A percentile compares a stretch with the other conserved stretches of the same genome.
phyloP scores from a whole-genome alignment of 257 asterid genomes.

The Solanum pimpinellifolium region DNA sequence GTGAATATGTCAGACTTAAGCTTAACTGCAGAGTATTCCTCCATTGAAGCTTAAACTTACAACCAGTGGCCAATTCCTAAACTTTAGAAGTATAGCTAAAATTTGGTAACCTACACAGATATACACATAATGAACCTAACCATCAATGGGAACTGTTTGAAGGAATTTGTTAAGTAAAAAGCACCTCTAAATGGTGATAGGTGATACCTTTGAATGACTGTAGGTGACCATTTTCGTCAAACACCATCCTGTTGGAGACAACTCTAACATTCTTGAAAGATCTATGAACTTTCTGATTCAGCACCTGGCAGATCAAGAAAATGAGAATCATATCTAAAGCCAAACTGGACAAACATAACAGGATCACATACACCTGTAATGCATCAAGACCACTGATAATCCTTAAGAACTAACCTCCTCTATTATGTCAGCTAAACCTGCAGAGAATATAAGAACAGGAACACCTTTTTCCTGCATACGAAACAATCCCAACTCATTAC shows the following conservation, averaged over 20 bases:
- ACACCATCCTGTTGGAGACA: constrained; percentile 87
- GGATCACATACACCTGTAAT: neutral
- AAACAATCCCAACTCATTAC: neutral
- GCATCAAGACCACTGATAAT: constrained; percentile 4
- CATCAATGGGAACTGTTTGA: neutral
- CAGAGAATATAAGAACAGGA: constrained; percentile 89
- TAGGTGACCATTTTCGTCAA: constrained; percentile 63
- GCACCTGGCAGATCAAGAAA: constrained; percentile 41
- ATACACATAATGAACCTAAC: neutral
- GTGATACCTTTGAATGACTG: constrained; percentile 56
- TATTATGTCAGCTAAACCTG: constrained; percentile 92
- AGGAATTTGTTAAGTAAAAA: neutral
- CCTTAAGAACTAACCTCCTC: constrained; percentile 62
- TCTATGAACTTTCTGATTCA: constrained; percentile 76
- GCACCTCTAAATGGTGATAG: neutral
- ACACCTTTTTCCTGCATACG: constrained; percentile 55
- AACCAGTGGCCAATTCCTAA: neutral
- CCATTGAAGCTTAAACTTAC: neutral
- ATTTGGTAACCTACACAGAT: neutral
- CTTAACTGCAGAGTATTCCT: neutral
- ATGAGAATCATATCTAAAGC: constrained; percentile 10
- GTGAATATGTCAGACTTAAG: neutral
- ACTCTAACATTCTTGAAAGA: constrained; percentile 70
- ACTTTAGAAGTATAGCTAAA: neutral
- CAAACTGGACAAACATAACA: neutral